These are phyloP conservation scores for Colletotrichum karsti DNA, from an alignment of 2,329 filamentous ascomycete species.

Conservation along the genomic window DNA sequence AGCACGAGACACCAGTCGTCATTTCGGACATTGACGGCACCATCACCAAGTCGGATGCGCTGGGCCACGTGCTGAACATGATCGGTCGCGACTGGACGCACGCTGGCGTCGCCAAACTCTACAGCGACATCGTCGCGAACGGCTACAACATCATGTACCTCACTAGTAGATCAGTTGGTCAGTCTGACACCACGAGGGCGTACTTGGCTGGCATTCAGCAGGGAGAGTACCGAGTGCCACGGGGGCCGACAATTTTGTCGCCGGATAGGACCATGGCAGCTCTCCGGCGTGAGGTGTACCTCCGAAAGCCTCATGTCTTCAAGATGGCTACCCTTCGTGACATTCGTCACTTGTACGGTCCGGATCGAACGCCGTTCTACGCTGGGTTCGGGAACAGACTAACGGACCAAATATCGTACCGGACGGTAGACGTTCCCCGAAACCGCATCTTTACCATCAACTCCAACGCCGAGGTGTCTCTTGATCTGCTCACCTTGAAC, in stretches of 20 bases:
- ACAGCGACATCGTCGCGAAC: constrained; percentile 93
- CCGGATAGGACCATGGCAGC: constrained; percentile 96
- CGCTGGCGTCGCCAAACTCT: constrained; percentile 93
- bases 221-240: constrained; percentile 85
- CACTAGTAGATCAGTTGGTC: constrained; percentile 91
- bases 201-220: constrained; percentile 92
- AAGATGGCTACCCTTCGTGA: constrained; percentile 98
- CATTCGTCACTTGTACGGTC: constrained; percentile 87
- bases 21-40: constrained; percentile 99
- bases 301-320: constrained; percentile 97
- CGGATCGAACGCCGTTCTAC: constrained; percentile 85
- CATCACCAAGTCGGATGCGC: constrained; percentile 95
- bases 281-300: constrained; percentile 88
- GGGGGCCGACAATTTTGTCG: constrained; percentile 92
- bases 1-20: constrained; percentile 88
- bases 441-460: constrained; percentile 99
- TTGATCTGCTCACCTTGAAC: constrained; percentile 90
- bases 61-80: constrained; percentile 95
- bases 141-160: constrained; percentile 99
- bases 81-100: constrained; percentile 99
- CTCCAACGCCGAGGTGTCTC: constrained; percentile 92
- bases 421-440: constrained; percentile 93
- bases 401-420: constrained; percentile 95
- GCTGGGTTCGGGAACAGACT: constrained; percentile 97
- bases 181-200: constrained; percentile 87